A percentile compares a stretch with the other conserved stretches of the same genome.
Evolutionary conservation across 78 protist genomes (phyloP).

Genomic region (Pigoraptor vietnamica): DNA sequence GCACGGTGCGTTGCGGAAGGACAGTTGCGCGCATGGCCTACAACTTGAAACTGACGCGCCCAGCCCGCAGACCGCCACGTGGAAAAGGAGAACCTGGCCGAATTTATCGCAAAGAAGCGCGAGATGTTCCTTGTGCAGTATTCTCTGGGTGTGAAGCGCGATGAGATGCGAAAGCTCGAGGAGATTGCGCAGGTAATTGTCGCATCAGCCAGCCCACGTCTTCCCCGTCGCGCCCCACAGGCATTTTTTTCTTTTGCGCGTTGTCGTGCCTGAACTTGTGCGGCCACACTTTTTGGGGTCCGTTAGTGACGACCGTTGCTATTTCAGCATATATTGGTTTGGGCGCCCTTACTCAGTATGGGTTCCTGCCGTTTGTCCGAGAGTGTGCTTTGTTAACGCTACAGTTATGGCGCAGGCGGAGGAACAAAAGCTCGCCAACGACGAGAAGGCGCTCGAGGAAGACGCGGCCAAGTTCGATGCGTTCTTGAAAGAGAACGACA

Average conservation of each 20-base stretch:
- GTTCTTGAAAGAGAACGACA: neutral
- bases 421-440: neutral
- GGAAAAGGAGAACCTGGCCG: neutral
- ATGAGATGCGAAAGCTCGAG: conserved; percentile 6
- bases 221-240: neutral
- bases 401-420: no score
- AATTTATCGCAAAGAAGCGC: neutral
- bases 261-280: no score
- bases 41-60: no score
- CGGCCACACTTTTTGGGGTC: no score
- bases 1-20: neutral
- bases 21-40: no score
- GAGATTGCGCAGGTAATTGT: neutral
- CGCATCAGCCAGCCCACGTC: neutral
- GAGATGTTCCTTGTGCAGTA: conserved; percentile 4
- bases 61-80: neutral
- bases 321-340: no score
- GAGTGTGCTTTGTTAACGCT: no score
- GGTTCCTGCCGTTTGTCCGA: no score
- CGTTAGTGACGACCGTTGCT: no score
- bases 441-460: neutral
- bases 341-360: no score
- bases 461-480: conserved; percentile 2
- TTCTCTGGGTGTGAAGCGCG: conserved; percentile 6
- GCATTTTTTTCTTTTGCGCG: neutral